phyloP scores from a whole-genome alignment of 495 filamentous ascomycete species.

The Sporormia fimetaria region DNA sequence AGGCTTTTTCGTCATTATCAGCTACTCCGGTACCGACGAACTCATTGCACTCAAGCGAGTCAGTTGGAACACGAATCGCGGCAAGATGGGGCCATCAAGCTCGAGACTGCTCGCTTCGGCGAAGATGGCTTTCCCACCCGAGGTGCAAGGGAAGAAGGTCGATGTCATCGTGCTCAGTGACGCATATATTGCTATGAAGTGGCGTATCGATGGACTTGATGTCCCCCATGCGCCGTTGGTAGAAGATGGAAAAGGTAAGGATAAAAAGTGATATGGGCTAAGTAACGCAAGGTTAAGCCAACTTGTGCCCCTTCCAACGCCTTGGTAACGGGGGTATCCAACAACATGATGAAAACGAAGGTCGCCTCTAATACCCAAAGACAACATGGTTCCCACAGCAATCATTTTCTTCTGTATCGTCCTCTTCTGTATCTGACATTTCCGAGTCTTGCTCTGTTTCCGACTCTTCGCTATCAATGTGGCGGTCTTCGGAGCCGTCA shows the following conservation, averaged over 20 bases:
- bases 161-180: slow-evolving; percentile 72
- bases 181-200: slow-evolving; percentile 74
- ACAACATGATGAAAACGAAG: no score
- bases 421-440: no score
- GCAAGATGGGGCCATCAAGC: slow-evolving; percentile 24
- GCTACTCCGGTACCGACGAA: slow-evolving; percentile 54
- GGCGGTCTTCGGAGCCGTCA: no score
- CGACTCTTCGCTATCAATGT: no score
- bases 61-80: slow-evolving; percentile 48
- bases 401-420: no score
- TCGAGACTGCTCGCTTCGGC: slow-evolving; percentile 30
- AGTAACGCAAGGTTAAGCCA: not conserved
- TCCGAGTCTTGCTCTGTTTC: no score
- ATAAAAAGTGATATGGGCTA: not conserved
- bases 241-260: slow-evolving; percentile 30
- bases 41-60: slow-evolving; percentile 76
- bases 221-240: slow-evolving; percentile 35
- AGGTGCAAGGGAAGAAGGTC: slow-evolving; percentile 39
- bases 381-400: no score
- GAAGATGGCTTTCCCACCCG: slow-evolving; percentile 51
- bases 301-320: not conserved
- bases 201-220: slow-evolving; percentile 46
- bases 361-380: no score
- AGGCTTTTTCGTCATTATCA: slow-evolving; percentile 77
- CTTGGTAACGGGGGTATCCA: not conserved